phyloP scores from a whole-genome alignment of 2,329 filamentous ascomycete species.

The Ascomycota sp. region DNA sequence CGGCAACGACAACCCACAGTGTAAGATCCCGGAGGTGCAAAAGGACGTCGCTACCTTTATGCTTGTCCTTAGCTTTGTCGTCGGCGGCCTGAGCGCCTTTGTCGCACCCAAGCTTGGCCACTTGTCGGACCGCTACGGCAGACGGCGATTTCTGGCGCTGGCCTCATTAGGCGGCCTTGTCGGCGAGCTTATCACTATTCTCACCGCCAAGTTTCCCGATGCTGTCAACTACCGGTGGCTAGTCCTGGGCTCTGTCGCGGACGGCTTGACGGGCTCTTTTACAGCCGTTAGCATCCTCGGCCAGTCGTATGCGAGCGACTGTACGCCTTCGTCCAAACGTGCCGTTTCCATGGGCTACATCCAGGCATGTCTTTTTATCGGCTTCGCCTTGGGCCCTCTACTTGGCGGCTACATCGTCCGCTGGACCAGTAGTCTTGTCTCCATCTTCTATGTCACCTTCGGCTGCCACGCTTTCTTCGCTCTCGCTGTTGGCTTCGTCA shows the following conservation, averaged over 20 bases:
- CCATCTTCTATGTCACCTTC: constrained; percentile 67
- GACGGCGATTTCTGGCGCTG: constrained; percentile 50
- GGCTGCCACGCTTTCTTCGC: constrained; percentile 54
- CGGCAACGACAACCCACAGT: constrained; percentile 54
- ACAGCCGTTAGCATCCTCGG: constrained; percentile 55
- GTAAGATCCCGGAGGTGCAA: constrained; percentile 58
- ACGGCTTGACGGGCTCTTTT: constrained; percentile 75
- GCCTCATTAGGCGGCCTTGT: constrained; percentile 53
- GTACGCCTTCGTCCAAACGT: constrained; percentile 55
- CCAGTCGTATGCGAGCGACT: constrained; percentile 77
- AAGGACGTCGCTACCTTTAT: constrained; percentile 55
- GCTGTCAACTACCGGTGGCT: constrained; percentile 56
- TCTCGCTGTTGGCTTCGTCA: constrained; percentile 41
- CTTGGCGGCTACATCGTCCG: constrained; percentile 61
- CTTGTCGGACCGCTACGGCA: constrained; percentile 68
- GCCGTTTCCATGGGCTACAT: constrained; percentile 75
- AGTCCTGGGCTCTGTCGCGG: constrained; percentile 51
- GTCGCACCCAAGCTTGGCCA: constrained; percentile 64
- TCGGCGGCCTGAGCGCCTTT: constrained; percentile 58
- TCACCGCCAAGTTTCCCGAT: constrained; percentile 55
- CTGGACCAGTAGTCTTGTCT: constrained; percentile 48
- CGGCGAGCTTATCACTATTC: constrained; percentile 53
- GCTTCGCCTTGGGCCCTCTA: constrained; percentile 71
- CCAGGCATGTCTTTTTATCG: constrained; percentile 69
- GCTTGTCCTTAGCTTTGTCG: constrained; percentile 49